Conservation (phyloP, 371 early-diverging fungal species). For the Batrachochytrium dendrobatidis region DNA sequence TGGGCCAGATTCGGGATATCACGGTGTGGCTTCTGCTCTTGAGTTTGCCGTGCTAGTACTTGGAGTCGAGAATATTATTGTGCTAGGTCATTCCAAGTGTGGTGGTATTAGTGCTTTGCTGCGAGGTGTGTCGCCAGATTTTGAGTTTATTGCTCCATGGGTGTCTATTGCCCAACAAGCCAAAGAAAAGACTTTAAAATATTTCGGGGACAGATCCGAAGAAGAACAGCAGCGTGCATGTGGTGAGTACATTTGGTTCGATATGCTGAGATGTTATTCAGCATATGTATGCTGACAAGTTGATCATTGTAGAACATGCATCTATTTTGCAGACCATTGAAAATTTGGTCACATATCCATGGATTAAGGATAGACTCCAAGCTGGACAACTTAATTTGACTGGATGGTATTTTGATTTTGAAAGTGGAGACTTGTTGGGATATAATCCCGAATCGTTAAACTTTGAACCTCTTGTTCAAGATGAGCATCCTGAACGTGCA, state of each 20-base stretch:
- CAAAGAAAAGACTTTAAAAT: conserved; percentile 24
- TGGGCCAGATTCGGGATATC: conserved; percentile 14
- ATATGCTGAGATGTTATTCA: neutral
- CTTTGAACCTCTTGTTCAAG: conserved; percentile 20
- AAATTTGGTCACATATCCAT: conserved; percentile 31
- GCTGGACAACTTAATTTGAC: conserved; percentile 19
- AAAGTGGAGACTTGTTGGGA: conserved; percentile 26
- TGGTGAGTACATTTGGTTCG: conserved; percentile 7
- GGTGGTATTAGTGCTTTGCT: conserved; percentile 31
- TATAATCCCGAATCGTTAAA: conserved; percentile 20
- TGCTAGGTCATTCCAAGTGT: conserved; percentile 34
- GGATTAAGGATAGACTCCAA: conserved; percentile 18
- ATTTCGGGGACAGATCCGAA: conserved; percentile 9
- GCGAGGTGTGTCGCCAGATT: conserved; percentile 14
- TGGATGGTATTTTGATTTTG: conserved; percentile 40
- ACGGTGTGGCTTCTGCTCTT: conserved; percentile 31
- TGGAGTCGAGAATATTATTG: conserved; percentile 28
- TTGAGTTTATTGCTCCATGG: conserved; percentile 34
- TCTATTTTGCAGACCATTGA: conserved; percentile 27
- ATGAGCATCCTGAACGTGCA: too few relatives aligned
- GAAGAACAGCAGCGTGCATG: conserved; percentile 21
- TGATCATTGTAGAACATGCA: conserved; percentile 22
- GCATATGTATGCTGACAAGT: too few relatives aligned
- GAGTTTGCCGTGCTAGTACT: conserved; percentile 35
- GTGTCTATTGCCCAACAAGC: conserved; percentile 30